Evolutionary conservation across 1,284 basidiomycete species (phyloP).

Genomic region (Cystobasidiaceae sp.): DNA sequence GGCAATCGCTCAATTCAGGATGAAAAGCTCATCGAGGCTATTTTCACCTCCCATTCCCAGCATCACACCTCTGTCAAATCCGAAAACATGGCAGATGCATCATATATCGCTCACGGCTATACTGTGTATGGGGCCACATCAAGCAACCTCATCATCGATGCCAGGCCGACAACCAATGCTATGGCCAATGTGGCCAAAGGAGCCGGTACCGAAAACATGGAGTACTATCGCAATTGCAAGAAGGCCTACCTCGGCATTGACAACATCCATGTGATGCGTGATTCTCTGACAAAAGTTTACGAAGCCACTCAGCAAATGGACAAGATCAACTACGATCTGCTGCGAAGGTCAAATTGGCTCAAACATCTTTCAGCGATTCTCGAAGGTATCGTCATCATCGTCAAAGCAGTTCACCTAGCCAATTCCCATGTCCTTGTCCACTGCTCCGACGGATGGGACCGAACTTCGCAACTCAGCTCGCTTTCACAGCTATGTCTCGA

Average conservation of each 20-base stretch:
- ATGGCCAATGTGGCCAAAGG: slow-evolving; percentile 97
- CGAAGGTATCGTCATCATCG: slow-evolving; percentile 81
- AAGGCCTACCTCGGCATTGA: slow-evolving; percentile 98
- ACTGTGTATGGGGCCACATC: slow-evolving; percentile 83
- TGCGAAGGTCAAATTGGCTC: slow-evolving; percentile 88
- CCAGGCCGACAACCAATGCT: slow-evolving; percentile 91
- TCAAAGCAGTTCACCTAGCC: slow-evolving; percentile 87
- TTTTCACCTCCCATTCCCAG: slow-evolving; percentile 84
- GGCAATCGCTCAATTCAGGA: slow-evolving; percentile 89
- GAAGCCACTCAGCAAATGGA: slow-evolving; percentile 63
- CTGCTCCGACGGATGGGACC: slow-evolving; percentile 99
- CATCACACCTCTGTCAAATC: slow-evolving; percentile 51
- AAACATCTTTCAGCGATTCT: slow-evolving; percentile 83
- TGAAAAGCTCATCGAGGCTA: slow-evolving; percentile 93
- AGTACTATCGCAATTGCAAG: slow-evolving; percentile 87
- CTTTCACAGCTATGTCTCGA: slow-evolving; percentile 90
- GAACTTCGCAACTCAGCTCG: slow-evolving; percentile 88
- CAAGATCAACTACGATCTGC: slow-evolving; percentile 41
- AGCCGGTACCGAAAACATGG: slow-evolving; percentile 99
- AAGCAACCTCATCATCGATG: slow-evolving; percentile 96
- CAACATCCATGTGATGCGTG: slow-evolving; percentile 86
- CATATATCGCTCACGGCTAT: slow-evolving; percentile 27
- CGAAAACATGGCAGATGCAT: slow-evolving; percentile 18
- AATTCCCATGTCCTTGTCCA: slow-evolving; percentile 97
- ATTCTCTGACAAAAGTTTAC: slow-evolving; percentile 75